Percentiles rank a stretch among this genome's conserved stretches.
These are phyloP conservation scores for Rhynchosporium graminicola DNA, from an alignment of 2,329 filamentous ascomycete genomes.

Conservation along the genomic window DNA sequence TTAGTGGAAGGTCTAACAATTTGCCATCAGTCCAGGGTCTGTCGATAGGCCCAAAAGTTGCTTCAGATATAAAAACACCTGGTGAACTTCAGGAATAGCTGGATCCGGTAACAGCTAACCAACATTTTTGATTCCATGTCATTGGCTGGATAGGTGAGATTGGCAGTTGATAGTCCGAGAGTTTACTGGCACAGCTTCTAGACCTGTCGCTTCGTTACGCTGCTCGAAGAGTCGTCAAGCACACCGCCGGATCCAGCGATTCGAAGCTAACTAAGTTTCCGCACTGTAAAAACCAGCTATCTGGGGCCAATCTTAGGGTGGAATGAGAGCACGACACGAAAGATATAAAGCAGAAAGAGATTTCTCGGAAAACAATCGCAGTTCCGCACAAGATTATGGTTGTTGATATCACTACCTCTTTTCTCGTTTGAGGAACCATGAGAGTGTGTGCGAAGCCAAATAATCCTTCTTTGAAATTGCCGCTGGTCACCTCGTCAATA, in stretches of 20 bases:
- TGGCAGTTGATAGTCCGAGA: neutral
- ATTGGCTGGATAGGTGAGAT: neutral
- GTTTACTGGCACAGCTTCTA: neutral
- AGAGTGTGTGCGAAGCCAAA: neutral
- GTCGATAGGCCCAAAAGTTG: slow-evolving; percentile 20
- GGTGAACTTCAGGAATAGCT: neutral
- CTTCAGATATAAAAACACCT: neutral
- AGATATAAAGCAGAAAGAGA: neutral
- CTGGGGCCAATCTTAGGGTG: slow-evolving; percentile 8
- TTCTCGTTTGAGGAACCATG: no score
- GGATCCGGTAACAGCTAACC: neutral
- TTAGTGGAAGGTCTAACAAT: neutral
- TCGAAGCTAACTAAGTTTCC: neutral
- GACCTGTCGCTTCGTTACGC: slow-evolving; percentile 6
- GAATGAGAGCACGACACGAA: neutral
- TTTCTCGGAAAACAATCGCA: neutral
- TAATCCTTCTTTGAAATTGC: neutral
- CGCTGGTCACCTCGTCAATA: neutral
- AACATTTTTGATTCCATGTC: neutral
- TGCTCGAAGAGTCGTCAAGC: neutral
- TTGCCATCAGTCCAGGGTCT: neutral
- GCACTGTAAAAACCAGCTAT: neutral
- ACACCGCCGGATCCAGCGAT: neutral
- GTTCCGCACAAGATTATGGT: neutral
- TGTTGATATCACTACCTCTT: no score